Evolutionary conservation across 805 yeast species (phyloP), one percentile per base, ranked within the genome.

Genomic region (Wickerhamomyces hampshirensis): DNA sequence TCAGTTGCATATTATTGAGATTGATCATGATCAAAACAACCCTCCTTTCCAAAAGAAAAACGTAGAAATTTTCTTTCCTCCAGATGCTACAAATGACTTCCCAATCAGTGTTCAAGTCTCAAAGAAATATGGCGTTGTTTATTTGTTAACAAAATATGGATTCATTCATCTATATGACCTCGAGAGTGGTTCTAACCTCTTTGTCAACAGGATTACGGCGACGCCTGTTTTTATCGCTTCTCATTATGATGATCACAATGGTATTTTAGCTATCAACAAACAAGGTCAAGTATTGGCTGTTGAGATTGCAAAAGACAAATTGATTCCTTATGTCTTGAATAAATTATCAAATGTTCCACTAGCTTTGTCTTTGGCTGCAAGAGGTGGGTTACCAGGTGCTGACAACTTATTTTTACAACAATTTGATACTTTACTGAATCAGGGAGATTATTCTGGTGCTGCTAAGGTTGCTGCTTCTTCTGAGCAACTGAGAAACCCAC

Each of bases 371-470:
- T 75, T 93, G 46, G 94, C 98, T 18, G 77, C 96, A 4, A 84
- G 98, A 62, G 97, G 96, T 56, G 96, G 96, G 2, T 76, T 93
- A 55, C 93, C 96, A 29, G 99, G 99, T 48, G 98, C 98, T 33
- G 99, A 93, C 60, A 80, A 79, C 53, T 71, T 93, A 45, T 89
- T 93, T 63, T 66, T 73, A 41, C 95, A 88, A 64, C 98, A 91
- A 65, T 93, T 93, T 66, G 94, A 88, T 55, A 79, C 80, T 59
- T 73, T 81, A 52, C 71, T 93, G 53, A 75, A 77, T 47, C 78
- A 79, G 50, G 96, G 96, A 50, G 93, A 88, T 59, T 93, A 88
- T 57, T 71, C 79, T 38, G 80, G 81, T 51, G 98, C 98, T 36
- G 98, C 98, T 33, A 87, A 87, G 65, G 85, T 91, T 41, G 98